Evolutionary conservation across 768 basidiomycete genomes (phyloP).

Genomic region (Rhodotorula diobovata): DNA sequence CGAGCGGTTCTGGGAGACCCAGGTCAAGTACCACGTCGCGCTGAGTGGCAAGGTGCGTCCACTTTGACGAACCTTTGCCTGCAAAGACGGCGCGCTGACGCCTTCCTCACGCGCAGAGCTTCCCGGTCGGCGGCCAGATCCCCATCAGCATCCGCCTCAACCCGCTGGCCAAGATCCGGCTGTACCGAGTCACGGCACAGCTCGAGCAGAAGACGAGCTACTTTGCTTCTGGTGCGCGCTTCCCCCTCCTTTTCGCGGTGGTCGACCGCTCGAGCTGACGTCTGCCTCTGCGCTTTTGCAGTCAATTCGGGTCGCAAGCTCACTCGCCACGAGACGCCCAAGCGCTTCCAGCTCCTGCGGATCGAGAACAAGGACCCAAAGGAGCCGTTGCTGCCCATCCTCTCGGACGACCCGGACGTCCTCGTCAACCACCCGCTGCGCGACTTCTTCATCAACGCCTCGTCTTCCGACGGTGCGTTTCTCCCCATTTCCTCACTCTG

Average conservation of each 20-base stretch:
- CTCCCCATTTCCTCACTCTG: too few species aligned
- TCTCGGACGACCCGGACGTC: conserved; percentile 63
- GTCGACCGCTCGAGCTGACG: not conserved
- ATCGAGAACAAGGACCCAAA: conserved; percentile 59
- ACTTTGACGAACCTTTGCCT: too few species aligned
- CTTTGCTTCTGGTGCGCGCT: conserved; percentile 29
- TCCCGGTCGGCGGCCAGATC: conserved; percentile 75
- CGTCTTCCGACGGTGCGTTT: conserved; percentile 51
- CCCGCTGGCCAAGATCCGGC: conserved; percentile 76
- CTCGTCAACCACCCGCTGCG: conserved; percentile 63
- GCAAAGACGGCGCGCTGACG: not conserved
- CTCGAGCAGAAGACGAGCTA: conserved; percentile 66
- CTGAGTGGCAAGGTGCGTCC: conserved; percentile 40
- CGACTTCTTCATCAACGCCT: conserved; percentile 49
- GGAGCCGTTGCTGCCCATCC: conserved; percentile 71
- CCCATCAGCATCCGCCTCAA: conserved; percentile 74
- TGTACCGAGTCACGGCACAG: conserved; percentile 65
- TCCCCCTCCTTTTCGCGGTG: not conserved
- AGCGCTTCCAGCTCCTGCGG: conserved; percentile 60
- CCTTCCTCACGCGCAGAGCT: conserved; percentile 59
- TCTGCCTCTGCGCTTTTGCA: not conserved
- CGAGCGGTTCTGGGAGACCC: conserved; percentile 79
- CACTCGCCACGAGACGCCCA: conserved; percentile 64
- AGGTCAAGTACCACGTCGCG: conserved; percentile 46
- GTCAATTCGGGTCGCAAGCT: conserved; percentile 53